Base-by-base conservation (phyloP, 2,329 filamentous ascomycete genomes). In the Fulvia fulva region DNA sequence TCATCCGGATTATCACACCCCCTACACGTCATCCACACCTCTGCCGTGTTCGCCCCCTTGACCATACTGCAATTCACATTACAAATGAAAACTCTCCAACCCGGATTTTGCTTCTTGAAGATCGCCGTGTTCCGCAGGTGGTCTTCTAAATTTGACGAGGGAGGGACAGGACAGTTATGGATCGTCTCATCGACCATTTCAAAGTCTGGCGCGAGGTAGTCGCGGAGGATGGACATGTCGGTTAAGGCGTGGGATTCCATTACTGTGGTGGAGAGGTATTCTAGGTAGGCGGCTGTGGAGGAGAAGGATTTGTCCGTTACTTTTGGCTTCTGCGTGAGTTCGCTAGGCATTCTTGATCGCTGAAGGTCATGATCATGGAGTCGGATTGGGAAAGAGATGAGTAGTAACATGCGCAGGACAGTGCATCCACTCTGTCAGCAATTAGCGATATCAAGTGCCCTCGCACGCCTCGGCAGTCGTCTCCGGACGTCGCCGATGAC, bases 1-100 rank as follows among this genome's bases (percentile, higher is more conserved):
- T 51, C 50, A 22, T 55, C 54, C 11, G 28, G 41, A 4, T 44
- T 41, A 19, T 59, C 43, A 32, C 49, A 52, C 3, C 61, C 56
- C 47, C 56, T 28, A 11, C 53, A 44, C 6, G 58, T 58, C 50
- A 59, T 14, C 58, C 61, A 63, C 9, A 61, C 61, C 26, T 63
- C 58, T 30, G 58, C 61, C 7, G 56, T 55, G 25, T 49, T 58
- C 1, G 58, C 52, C 11, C 60, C 55, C 34, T 63, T 63, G 5
- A 25, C 16, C 22, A 58, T 19, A 21, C 46, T 50, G 21, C 32
- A 51, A 25, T 25, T 52, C 16, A 53, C 55, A 43, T 60, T 60
- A 3, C 26, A 55, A 11, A 53, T 34, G 22, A 47, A 19, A n/a
- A 62, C 54, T 16, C 55, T 57, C 60, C 60, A 60, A 4, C 49